A percentile compares a stretch with the other conserved stretches of the same genome.
These are phyloP conservation scores for Schoenoplectus triqueter DNA, from an alignment of 202 grass and related monocot genomes.

Conservation along the genomic window DNA sequence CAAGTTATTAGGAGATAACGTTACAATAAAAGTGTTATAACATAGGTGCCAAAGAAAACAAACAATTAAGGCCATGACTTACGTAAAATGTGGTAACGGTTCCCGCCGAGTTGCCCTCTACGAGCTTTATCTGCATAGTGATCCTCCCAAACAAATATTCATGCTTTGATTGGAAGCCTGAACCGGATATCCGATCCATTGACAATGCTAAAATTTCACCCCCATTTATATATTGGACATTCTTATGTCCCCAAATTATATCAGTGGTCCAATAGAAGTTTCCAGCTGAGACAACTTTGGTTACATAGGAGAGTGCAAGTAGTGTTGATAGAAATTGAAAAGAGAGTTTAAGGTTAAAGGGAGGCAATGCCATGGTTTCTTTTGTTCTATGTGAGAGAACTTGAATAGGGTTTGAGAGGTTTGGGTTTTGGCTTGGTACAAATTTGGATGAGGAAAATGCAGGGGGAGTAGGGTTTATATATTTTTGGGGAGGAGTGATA, in stretches of 20 bases:
- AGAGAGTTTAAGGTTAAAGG: neutral
- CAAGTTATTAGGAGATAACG: neutral
- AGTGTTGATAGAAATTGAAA: neutral
- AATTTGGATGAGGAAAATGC: constrained; percentile 21
- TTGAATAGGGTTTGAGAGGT: constrained; percentile 2
- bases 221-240: constrained; percentile 23
- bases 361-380: constrained; percentile 21
- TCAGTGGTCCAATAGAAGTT: neutral
- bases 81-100: constrained; percentile 56
- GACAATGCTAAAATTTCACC: constrained; percentile 11
- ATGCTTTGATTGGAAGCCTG: constrained; percentile 38
- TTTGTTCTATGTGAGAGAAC: constrained; percentile 32
- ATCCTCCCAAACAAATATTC: constrained; percentile 49
- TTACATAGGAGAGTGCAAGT: neutral
- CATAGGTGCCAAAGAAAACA: neutral
- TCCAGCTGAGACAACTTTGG: constrained; percentile 11
- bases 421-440: neutral
- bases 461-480: constrained; percentile 42
- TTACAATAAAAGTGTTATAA: neutral
- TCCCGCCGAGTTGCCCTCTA: constrained; percentile 49
- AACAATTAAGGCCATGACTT: neutral
- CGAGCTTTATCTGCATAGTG: constrained; percentile 56
- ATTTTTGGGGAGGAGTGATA: constrained; percentile 18
- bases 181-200: constrained; percentile 18
- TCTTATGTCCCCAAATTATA: neutral